phyloP scores from a whole-genome alignment of 768 basidiomycete species.

The Podaxis carcinomalis region DNA sequence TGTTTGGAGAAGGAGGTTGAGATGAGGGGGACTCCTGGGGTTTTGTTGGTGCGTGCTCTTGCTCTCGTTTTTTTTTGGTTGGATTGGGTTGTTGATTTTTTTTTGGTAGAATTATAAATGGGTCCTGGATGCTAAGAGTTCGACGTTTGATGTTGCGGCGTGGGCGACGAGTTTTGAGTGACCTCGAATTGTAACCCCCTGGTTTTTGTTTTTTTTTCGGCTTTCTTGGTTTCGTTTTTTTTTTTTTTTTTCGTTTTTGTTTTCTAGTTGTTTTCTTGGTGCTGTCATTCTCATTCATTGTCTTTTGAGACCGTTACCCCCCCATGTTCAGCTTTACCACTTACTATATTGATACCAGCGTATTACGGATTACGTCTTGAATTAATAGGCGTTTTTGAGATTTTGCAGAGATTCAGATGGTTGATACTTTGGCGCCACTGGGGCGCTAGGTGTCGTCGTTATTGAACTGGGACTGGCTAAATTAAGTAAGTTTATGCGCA shows the following conservation, averaged over 20 bases:
- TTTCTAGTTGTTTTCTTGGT: not conserved
- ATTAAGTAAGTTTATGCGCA: no score
- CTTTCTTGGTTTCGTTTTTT: not conserved
- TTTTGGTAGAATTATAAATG: slow-evolving; percentile 5
- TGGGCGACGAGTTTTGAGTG: slow-evolving; percentile 1
- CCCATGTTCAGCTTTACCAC: not conserved
- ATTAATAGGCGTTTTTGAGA: no score
- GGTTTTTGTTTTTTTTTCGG: not conserved
- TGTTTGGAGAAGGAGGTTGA: slow-evolving; percentile 91
- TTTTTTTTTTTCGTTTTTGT: not conserved
- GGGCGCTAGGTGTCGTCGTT: no score
- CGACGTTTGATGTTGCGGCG: slow-evolving; percentile 6
- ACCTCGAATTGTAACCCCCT: no score
- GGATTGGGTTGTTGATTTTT: not conserved
- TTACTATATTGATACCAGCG: not conserved
- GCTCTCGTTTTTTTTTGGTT: not conserved
- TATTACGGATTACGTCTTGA: not conserved
- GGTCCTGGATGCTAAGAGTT: slow-evolving; percentile 4
- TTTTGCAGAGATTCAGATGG: no score
- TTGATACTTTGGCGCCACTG: no score
- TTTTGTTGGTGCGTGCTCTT: slow-evolving; percentile 62
- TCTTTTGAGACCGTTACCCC: not conserved
- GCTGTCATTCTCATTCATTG: no score
- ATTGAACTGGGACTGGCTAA: no score
- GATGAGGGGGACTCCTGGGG: slow-evolving; percentile 78